Evolutionary conservation across 371 early-diverging fungal genomes (phyloP), one percentile per base, ranked within the genome.

Genomic region (Batrachochytrium dendrobatidis): DNA sequence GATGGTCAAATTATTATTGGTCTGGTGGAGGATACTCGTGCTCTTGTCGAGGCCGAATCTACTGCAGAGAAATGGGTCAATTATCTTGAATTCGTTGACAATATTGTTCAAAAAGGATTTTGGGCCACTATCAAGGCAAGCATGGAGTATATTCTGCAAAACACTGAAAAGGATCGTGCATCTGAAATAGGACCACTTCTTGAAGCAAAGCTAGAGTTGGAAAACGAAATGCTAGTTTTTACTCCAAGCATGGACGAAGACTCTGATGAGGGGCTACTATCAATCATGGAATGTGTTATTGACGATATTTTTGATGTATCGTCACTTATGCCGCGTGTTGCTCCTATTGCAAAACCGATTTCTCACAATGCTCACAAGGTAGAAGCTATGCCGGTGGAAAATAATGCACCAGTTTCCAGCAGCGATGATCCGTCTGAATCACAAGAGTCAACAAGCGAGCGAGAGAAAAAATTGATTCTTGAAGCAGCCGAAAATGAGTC

Each of bases 201-300:
- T n/a, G 83, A 82, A 53, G 70, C 81, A n/a, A 77, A 76, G 60
- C 60, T 82, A 31, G 83, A 82, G 56, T 61, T 82, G 7, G 75
- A 75, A 25, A 64, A 68, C 25, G 76, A 76, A 33, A 65, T 66
- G 44, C 63, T 82, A 3, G 61, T 72, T 2, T 82, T 78, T 56
- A 82, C 83, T 1, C 83, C 83, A 22, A 58, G 61, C 33, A 80
- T 81, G 76, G 79, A 75, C 15, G 83, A 80, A 64, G 80, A 77
- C 18, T 59, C 77, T 0, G 63, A 56, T 10, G 71, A 70, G 30
- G 62, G 73, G 15, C 59, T 83, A 3, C 49, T 65, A 24, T 55
- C 31, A 26, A 77, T 80, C 44, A 60, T 76, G 20, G 61, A 67
- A 24, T 68, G 69, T 22, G 56, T 83, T 12, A 54, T 83, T 2